A percentile compares a stretch with the other conserved stretches of the same genome.
Conservation (phyloP, 768 basidiomycete species). For the Sarcomyxa edulis region DNA sequence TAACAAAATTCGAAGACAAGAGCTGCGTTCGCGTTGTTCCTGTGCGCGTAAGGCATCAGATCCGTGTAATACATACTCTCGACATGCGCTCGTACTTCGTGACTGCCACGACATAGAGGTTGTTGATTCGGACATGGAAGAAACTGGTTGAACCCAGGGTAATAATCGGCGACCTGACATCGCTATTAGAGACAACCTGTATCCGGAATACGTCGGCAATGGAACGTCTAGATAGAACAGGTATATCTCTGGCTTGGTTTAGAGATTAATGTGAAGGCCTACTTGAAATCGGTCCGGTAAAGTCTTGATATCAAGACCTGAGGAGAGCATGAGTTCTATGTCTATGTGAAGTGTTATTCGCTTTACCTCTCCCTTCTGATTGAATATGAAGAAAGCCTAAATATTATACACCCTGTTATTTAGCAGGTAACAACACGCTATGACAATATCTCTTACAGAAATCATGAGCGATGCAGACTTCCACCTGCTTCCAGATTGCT, state of each 20-base stretch:
- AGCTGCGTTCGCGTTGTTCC: conserved; percentile 95
- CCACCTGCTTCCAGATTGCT: background rate
- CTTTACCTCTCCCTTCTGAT: conserved; percentile 95
- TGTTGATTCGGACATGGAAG: conserved; percentile 96
- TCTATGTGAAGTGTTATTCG: background rate
- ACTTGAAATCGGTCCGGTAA: conserved; percentile 98
- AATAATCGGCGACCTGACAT: conserved; percentile 95
- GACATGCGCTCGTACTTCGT: conserved; percentile 75
- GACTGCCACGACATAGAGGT: conserved; percentile 91
- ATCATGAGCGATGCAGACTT: conserved; percentile 15
- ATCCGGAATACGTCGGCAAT: conserved; percentile 98
- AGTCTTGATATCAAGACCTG: conserved; percentile 95
- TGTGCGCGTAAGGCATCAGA: conserved; percentile 22
- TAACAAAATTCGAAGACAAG: conserved; percentile 98
- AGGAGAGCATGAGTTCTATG: conserved; percentile 5
- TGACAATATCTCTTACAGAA: conserved; percentile 16
- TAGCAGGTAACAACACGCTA: background rate
- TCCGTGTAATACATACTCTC: too few relatives aligned
- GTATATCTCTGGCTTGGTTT: background rate
- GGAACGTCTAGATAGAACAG: conserved; percentile 60
- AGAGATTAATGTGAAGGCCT: conserved; percentile 6
- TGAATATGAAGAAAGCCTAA: conserved; percentile 98
- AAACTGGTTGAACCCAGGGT: conserved; percentile 98
- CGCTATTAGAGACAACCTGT: conserved; percentile 96
- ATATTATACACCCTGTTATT: background rate